Conservation (phyloP, 345 rosid genomes). For the Citrus reticulata region DNA sequence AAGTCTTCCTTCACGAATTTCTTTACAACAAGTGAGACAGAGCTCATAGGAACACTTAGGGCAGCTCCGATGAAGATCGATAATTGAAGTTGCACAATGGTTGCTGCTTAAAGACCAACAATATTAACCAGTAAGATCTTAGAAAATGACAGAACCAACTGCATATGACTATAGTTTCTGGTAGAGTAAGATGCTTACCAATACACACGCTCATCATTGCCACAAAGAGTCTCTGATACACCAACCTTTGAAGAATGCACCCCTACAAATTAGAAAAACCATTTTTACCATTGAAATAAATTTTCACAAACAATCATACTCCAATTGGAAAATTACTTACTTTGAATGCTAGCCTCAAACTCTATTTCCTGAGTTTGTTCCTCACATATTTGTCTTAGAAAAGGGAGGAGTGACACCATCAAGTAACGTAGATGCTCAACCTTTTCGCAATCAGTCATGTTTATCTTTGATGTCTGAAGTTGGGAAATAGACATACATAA, state of each 20-base stretch:
- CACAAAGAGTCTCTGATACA: constrained; percentile 37
- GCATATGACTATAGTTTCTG: background rate
- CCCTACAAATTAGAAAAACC: constrained; percentile 18
- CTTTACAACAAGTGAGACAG: constrained; percentile 80
- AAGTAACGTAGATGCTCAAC: constrained; percentile 49
- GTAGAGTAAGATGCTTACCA: constrained; percentile 43
- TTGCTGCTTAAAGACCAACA: constrained; percentile 45
- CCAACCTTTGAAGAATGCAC: constrained; percentile 23
- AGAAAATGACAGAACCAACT: background rate
- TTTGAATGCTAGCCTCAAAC: constrained; percentile 54
- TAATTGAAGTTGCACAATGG: constrained; percentile 84
- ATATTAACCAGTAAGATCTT: background rate
- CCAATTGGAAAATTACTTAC: constrained; percentile 26
- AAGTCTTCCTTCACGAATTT: constrained; percentile 53
- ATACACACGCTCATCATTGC: constrained; percentile 67
- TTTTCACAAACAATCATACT: background rate
- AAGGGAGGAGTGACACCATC: constrained; percentile 53
- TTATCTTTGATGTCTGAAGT: constrained; percentile 54
- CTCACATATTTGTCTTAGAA: constrained; percentile 43
- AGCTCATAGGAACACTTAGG: constrained; percentile 68
- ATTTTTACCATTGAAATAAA: constrained; percentile 8
- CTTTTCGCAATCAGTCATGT: constrained; percentile 40
- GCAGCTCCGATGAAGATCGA: constrained; percentile 82
- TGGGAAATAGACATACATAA: constrained; percentile 10
- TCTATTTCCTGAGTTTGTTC: constrained; percentile 52